Evolutionary conservation across 1,284 basidiomycete genomes (phyloP), one percentile per base, ranked within the genome.

Genomic region (Ceratorhiza oryzae-sativae): DNA sequence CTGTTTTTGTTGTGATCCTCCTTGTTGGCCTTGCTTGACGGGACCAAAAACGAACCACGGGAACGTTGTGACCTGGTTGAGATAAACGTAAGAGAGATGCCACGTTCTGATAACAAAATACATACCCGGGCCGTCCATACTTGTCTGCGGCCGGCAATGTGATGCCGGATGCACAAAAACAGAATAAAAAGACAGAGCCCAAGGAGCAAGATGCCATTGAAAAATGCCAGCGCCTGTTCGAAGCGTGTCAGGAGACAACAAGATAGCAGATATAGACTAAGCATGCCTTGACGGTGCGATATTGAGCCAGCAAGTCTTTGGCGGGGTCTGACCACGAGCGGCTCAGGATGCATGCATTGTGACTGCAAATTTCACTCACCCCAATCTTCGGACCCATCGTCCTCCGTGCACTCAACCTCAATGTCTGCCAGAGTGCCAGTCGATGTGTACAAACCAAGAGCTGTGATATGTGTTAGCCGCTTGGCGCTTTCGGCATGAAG

Each of bases 281-380:
- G 36, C 67, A 59, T 56, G 60, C 67, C 55, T 71, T 71, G 39
- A 71, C 67, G 23, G 55, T 91, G 45, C 88, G 86, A 78, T 92
- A 93, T 83, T 93, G 92, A 27, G 91, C 90, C 75, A 91, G 91
- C 78, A 89, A 93, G 78, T 83, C 90, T 81, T 81, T 90, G 80
- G 82, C 91, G 80, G 85, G 89, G 78, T 86, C 86, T 87, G 73
- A n/a, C 56, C 61, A 58, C n/a, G 59, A 36, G 41, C 13, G n/a
- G 30, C 25, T 48, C 30, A 55, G 55, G 56, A 36, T 71, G n/a
- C 39, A 20, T n/a, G 18, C 55, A 4, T 23, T 39, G 6, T 36
- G 23, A 10, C 36, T 39, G 8, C n/a, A 20, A 8, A n/a, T 32
- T 36, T 12, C 15, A 27, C 67, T 55, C 41, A 61, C 72, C 73